These are phyloP conservation scores for Salix exigua DNA, from an alignment of 345 rosid species.

Conservation along the genomic window DNA sequence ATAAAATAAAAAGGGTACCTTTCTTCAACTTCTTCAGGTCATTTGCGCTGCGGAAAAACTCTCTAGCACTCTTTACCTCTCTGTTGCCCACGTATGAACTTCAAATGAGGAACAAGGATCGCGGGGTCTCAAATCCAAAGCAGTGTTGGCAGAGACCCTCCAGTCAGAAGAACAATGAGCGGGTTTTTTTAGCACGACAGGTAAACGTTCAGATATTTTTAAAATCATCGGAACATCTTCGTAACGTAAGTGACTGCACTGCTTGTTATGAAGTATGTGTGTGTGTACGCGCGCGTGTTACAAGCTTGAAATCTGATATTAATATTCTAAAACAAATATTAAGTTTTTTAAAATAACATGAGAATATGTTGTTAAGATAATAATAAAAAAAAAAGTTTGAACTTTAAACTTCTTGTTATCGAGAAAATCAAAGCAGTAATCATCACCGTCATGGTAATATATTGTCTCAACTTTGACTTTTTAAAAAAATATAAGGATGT, in stretches of 20 bases:
- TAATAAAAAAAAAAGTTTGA: no score
- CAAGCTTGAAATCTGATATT: no score
- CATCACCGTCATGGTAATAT: background rate
- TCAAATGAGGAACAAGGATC: conserved; percentile 37
- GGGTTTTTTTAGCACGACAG: background rate
- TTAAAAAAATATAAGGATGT: no score
- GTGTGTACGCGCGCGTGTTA: no score
- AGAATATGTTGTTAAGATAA: no score
- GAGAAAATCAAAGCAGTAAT: background rate
- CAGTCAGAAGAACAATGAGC: background rate
- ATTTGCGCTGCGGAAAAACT: background rate
- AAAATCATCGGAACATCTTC: conserved; percentile 3
- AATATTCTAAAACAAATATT: no score
- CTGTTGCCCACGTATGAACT: background rate
- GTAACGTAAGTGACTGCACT: no score
- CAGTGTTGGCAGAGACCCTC: conserved; percentile 26
- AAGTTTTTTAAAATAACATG: no score
- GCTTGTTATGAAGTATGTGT: no score
- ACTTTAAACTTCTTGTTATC: no score
- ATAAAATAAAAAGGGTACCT: background rate
- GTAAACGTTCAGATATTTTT: background rate
- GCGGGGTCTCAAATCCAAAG: conserved; percentile 39
- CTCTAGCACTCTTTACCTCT: background rate
- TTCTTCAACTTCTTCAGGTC: background rate
- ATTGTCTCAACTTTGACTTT: background rate